Base-by-base conservation (phyloP, 257 asterid genomes). In the Lavandula angustifolia region DNA sequence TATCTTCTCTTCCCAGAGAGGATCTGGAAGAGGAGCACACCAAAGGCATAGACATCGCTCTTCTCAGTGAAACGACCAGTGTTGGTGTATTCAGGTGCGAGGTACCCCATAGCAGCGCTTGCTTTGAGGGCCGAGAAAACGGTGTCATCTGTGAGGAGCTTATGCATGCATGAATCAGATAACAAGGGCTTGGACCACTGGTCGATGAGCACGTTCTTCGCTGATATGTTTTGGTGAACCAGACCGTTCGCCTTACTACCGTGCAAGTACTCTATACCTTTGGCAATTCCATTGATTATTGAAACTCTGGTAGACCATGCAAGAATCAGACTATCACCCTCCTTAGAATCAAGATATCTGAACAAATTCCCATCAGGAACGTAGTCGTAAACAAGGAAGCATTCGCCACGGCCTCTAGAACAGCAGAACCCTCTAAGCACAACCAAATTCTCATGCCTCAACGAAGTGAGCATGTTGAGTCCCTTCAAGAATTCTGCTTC, bases 51-150 rank as follows among this genome's bases (percentile, higher is more conserved):
- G 10, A 89, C 71, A 17, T 89, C 98, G 46, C 96, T 92, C 64
- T 86, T 87, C 77, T 92, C 84, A 0, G 98, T 92, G 78, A 92
- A 92, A 35, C 95, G 85, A 12, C 97, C 98, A 0, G 94, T 92
- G 53, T 72, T 87, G 0, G 85, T 77, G 81, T 89, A 92, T 41
- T 89, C 97, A 0, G 97, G 96, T n/a, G 99, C 96, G 10, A 92
- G 79, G 51, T 92, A 92, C 37, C 99, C 99, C 96, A 87, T 85
- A 29, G 95, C 97, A 4, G 97, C 96, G 35, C 96, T 85, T 69
- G 90, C 85, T 72, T 89, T 92, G 75, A 92, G 95, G 5, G 94
- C 53, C 3, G 99, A 87, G 82, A 82, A 92, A 31, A 92, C 75
- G 0, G 95, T 84, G 72, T 92, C 99, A 22, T 84, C 77, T 1